These are phyloP conservation scores for Priceomyces castillae DNA, from an alignment of 805 yeast genomes.

Conservation along the genomic window DNA sequence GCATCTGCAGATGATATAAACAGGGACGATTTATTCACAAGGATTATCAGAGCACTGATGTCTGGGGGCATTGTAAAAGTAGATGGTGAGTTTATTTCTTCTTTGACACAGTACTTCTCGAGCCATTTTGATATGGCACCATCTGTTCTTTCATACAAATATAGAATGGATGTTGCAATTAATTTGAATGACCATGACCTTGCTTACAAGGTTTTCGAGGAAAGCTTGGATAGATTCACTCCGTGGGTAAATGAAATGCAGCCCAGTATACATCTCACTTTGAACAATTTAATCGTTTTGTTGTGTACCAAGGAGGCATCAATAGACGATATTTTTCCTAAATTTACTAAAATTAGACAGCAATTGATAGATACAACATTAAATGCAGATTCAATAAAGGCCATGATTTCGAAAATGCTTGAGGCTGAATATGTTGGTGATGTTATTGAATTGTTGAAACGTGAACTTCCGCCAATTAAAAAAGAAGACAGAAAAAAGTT, in stretches of 20 bases:
- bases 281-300: constrained; percentile 44
- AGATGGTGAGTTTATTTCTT: constrained; percentile 17
- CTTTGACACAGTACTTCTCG: constrained; percentile 14
- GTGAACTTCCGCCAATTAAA: constrained; percentile 37
- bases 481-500: constrained; percentile 27
- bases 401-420: constrained; percentile 27
- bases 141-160: constrained; percentile 24
- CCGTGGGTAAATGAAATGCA: constrained; percentile 25
- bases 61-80: constrained; percentile 14
- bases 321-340: constrained; percentile 26
- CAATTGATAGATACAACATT: constrained; percentile 30
- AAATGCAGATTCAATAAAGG: constrained; percentile 28
- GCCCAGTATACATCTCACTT: constrained; percentile 38
- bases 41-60: constrained; percentile 18
- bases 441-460: constrained; percentile 36
- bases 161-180: constrained; percentile 28
- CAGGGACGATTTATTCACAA: constrained; percentile 12
- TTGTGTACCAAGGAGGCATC: constrained; percentile 29
- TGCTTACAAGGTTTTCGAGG: constrained; percentile 31
- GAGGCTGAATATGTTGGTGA: constrained; percentile 39
- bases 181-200: constrained; percentile 12
- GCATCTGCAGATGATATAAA: constrained; percentile 8
- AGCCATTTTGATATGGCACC: constrained; percentile 11
- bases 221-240: constrained; percentile 22
- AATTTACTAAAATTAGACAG: constrained; percentile 34